Percentiles rank a stretch among this genome's conserved stretches.
Evolutionary conservation across 2,329 filamentous ascomycete genomes (phyloP).

Genomic region (Penicillium brasilianum): DNA sequence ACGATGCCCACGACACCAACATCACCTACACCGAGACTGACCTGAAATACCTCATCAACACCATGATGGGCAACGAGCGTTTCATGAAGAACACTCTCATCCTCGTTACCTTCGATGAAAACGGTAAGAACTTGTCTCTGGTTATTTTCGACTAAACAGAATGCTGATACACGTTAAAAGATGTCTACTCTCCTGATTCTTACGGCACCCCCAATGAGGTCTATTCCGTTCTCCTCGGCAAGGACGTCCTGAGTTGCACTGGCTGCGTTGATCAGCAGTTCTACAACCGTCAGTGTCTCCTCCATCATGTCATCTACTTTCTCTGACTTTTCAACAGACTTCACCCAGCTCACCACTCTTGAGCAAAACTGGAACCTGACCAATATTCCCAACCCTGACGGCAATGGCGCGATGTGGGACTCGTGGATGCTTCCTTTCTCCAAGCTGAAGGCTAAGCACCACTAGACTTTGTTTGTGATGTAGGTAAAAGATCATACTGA

Average conservation of each 20-base stretch:
- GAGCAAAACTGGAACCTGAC: slow-evolving; percentile 6
- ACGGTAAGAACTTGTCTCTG: neutral
- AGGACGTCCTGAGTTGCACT: slow-evolving; percentile 18
- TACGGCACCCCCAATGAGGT: slow-evolving; percentile 17
- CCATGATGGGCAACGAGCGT: slow-evolving; percentile 17
- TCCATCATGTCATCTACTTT: neutral
- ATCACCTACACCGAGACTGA: slow-evolving; percentile 10
- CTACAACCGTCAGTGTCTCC: slow-evolving; percentile 20
- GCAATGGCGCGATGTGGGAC: slow-evolving; percentile 9
- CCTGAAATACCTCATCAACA: slow-evolving; percentile 10
- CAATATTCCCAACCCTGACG: slow-evolving; percentile 1
- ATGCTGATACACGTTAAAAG: neutral
- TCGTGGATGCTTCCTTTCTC: slow-evolving; percentile 12
- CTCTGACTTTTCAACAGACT: neutral
- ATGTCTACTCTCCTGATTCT: slow-evolving; percentile 10
- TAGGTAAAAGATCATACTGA: too few relatives aligned
- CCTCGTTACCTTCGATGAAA: slow-evolving; percentile 22
- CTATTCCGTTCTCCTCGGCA: slow-evolving; percentile 17
- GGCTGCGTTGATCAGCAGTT: slow-evolving; percentile 19
- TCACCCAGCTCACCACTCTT: slow-evolving; percentile 2
- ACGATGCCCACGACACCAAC: slow-evolving; percentile 21
- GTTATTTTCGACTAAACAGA: neutral
- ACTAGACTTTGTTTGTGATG: neutral
- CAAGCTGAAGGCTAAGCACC: slow-evolving; percentile 6
- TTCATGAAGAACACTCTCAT: slow-evolving; percentile 26